A percentile compares a stretch with the other conserved stretches of the same genome.
phyloP scores from a whole-genome alignment of 768 basidiomycete species.

The Gautieria morchelliformis region DNA sequence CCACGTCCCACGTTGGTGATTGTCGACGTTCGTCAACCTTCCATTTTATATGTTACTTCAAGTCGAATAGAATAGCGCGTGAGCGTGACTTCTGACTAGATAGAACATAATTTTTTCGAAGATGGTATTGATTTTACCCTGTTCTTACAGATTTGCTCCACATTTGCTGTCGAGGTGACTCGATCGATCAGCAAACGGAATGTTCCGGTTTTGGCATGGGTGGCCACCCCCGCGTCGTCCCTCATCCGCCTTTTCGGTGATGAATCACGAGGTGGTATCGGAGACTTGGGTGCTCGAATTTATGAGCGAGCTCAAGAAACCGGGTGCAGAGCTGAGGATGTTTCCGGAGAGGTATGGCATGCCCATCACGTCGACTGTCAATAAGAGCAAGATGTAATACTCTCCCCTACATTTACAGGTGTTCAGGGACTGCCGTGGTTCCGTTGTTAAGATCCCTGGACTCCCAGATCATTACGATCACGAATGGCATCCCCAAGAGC shows the following conservation, averaged over 20 bases:
- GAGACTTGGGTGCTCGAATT: constrained; percentile 2
- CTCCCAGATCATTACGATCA: constrained; percentile 7
- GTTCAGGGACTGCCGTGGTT: background rate
- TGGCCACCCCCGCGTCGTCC: constrained; percentile 9
- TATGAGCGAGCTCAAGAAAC: background rate
- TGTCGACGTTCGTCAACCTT: constrained; percentile 1
- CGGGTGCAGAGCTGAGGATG: constrained; percentile 1
- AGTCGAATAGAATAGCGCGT: background rate
- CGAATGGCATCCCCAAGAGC: constrained; percentile 8
- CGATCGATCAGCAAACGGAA: background rate
- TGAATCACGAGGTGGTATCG: constrained; percentile 8
- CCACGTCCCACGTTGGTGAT: constrained; percentile 4
- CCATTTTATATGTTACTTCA: background rate
- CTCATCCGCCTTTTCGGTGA: constrained; percentile 9
- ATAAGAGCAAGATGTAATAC: background rate
- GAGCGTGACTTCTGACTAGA: background rate
- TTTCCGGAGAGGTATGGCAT: constrained; percentile 3
- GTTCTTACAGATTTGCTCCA: constrained; percentile 6
- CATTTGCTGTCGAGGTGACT: background rate
- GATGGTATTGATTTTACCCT: background rate
- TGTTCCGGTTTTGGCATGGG: constrained; percentile 6
- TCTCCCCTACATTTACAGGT: background rate
- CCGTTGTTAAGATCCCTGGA: background rate
- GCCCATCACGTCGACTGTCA: background rate
- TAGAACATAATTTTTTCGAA: background rate